Percentiles rank a stretch among this genome's conserved stretches.
These are phyloP conservation scores for Salvia splendens DNA, from an alignment of 257 asterid genomes.

Conservation along the genomic window DNA sequence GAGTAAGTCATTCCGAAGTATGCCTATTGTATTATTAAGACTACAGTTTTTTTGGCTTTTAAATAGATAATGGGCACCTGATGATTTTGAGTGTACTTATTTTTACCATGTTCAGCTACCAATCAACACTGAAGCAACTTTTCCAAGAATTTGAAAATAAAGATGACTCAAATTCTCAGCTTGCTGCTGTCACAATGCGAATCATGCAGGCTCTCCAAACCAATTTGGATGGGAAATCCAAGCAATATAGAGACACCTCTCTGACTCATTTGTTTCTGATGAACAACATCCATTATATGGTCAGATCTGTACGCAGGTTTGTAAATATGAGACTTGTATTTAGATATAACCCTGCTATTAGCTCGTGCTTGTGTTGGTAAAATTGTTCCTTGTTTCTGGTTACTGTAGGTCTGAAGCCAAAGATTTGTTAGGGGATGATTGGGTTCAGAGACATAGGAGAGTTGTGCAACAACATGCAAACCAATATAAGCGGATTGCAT, in stretches of 20 bases:
- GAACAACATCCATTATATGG: slow-evolving; percentile 98
- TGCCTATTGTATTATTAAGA: no score
- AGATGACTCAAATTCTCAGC: slow-evolving; percentile 78
- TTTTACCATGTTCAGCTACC: slow-evolving; percentile 59
- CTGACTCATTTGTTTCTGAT: slow-evolving; percentile 90
- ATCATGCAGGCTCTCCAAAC: slow-evolving; percentile 99
- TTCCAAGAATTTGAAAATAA: slow-evolving; percentile 81
- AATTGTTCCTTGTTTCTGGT: slow-evolving; percentile 26
- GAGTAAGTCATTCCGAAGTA: slow-evolving; percentile 61
- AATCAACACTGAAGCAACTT: slow-evolving; percentile 91
- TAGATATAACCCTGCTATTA: slow-evolving; percentile 16
- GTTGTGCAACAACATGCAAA: slow-evolving; percentile 96
- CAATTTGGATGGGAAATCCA: slow-evolving; percentile 97
- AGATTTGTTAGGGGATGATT: slow-evolving; percentile 95
- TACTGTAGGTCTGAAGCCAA: slow-evolving; percentile 89
- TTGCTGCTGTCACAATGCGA: slow-evolving; percentile 93
- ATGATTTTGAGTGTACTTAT: not conserved
- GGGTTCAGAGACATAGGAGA: slow-evolving; percentile 99
- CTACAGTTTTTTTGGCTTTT: no score
- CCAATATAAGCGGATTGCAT: slow-evolving; percentile 91
- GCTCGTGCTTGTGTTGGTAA: slow-evolving; percentile 15
- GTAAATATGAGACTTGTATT: slow-evolving; percentile 23
- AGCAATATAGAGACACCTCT: slow-evolving; percentile 85
- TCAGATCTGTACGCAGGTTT: slow-evolving; percentile 98
- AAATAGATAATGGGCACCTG: no score